These are phyloP conservation scores for Eudorina sp. DNA, from an alignment of 139 green algal genomes.

Conservation along the genomic window DNA sequence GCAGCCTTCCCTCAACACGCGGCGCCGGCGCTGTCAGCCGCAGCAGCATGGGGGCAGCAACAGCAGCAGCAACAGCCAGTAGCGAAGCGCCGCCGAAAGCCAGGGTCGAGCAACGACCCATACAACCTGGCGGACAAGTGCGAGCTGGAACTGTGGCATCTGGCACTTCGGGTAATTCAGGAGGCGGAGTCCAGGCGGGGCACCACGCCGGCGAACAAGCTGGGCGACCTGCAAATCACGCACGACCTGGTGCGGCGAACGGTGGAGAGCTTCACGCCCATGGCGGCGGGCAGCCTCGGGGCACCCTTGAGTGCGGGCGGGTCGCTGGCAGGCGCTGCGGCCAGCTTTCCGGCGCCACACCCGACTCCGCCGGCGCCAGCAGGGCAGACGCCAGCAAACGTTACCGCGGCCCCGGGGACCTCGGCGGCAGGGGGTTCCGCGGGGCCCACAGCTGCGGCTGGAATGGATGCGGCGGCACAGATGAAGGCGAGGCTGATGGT, in stretches of 20 bases:
- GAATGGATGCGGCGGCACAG: conserved; percentile 21
- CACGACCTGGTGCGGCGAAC: not conserved
- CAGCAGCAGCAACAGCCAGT: conserved; percentile 11
- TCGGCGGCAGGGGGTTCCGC: no score
- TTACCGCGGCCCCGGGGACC: not conserved
- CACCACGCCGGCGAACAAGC: conserved; percentile 1
- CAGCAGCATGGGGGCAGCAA: not conserved
- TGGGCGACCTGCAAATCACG: conserved; percentile 17
- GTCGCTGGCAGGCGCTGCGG: no score
- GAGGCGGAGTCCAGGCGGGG: not conserved
- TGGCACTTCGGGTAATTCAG: not conserved
- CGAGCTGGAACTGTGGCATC: conserved; percentile 47
- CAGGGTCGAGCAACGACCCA: not conserved
- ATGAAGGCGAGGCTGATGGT: conserved; percentile 14
- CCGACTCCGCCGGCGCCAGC: no score
- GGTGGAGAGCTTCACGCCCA: not conserved
- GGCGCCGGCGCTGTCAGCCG: not conserved
- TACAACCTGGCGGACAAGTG: not conserved
- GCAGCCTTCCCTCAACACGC: not conserved
- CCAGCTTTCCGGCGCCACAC: no score
- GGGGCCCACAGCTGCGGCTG: not conserved
- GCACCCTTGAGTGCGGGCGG: no score
- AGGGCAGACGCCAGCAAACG: no score
- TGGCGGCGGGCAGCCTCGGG: no score
- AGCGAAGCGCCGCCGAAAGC: conserved; percentile 21